These are phyloP conservation scores for Begonia peltatifolia DNA, from an alignment of 306 rosid genomes.

Conservation along the genomic window DNA sequence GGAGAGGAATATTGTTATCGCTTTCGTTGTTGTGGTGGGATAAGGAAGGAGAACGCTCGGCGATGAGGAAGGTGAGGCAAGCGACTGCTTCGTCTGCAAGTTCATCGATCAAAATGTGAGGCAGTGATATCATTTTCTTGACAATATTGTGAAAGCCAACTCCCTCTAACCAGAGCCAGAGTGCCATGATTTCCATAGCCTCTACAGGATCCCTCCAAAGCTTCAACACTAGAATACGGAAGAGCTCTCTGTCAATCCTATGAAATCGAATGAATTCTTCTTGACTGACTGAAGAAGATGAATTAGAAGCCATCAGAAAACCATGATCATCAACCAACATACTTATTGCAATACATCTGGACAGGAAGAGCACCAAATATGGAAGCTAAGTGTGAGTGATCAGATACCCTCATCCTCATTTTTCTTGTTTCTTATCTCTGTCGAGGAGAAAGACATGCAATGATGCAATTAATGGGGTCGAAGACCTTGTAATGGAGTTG, in stretches of 20 bases:
- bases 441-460: too few relatives aligned
- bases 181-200: slow-evolving; percentile 36
- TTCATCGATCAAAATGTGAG: slow-evolving; percentile 33
- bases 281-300: slow-evolving; percentile 11
- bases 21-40: neutral
- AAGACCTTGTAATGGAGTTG: too few relatives aligned
- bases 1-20: slow-evolving; percentile 23
- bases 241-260: slow-evolving; percentile 44
- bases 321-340: too few relatives aligned
- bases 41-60: neutral
- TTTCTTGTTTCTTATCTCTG: too few relatives aligned
- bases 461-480: too few relatives aligned
- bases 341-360: too few relatives aligned
- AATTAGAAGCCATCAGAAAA: neutral
- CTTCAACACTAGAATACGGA: slow-evolving; percentile 21
- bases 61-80: slow-evolving; percentile 27
- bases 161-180: slow-evolving; percentile 79
- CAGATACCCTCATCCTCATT: too few relatives aligned
- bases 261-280: slow-evolving; percentile 42
- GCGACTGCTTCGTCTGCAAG: slow-evolving; percentile 44
- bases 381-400: too few relatives aligned
- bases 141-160: slow-evolving; percentile 31
- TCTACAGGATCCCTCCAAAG: slow-evolving; percentile 44
- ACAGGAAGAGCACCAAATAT: too few relatives aligned
- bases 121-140: slow-evolving; percentile 21